Base-by-base conservation (phyloP, 805 yeast species). In the Candida boidinii region DNA sequence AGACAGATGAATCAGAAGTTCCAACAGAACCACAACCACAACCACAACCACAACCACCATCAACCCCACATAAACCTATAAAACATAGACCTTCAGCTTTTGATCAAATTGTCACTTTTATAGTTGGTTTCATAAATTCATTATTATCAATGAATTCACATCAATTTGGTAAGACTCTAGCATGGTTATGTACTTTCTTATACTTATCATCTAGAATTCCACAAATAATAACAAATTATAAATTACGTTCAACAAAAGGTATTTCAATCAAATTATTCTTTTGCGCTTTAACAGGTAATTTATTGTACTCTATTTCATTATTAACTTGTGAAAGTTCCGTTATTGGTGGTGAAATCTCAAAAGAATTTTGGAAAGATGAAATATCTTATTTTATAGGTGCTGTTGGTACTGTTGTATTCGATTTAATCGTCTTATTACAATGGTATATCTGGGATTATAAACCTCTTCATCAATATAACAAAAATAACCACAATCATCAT, bases 131-230 rank as follows among this genome's bases (percentile, higher is more conserved):
- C 6, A 29, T 50, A 1, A 37, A 26, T 20, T 35, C 40, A 23
- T 17, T 51, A 6, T 11, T 35, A 2, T 33, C 49, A 1, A 29
- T 51, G 26, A 38, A 42, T 26, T 26, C 28, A 3, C 30, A 36
- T 20, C 39, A 42, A 13, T 9, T 48, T 9, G 64, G 62, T 1
- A 44, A 42, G 17, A 18, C 51, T 3, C 38, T 72, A 14, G 76
- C 78, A 0, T 73, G 78, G 78, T 44, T 58, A 3, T 71, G 76
- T 38, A 67, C 78, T 1, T 34, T 47, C 5, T 62, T 72, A 1
- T 73, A 73, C 39, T 52, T 71, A 30, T 37, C 60, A 7, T 72
- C 78, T 4, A 49, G 79, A 33, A 56, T 70, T 26, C 79, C 79
- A 0, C 79, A 73, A 39, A 47, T 73, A 17, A 50, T 59, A 38